Base-by-base conservation (phyloP, 176 grass and related monocot species). In the Chrysopogon serrulatus region DNA sequence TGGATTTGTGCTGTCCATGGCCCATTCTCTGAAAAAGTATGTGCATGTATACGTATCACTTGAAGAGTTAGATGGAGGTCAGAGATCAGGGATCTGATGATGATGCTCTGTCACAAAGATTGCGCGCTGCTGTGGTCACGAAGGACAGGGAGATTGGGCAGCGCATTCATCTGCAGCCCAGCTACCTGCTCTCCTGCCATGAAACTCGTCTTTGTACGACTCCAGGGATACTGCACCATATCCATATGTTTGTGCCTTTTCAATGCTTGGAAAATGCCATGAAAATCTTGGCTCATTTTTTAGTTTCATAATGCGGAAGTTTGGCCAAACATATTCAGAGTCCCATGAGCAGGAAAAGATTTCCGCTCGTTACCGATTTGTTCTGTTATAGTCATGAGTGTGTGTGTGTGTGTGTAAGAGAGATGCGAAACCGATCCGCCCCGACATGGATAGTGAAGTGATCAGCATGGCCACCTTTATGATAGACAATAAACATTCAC, bases 401-500 rank as follows among this genome's bases (percentile, higher is more conserved):
- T 17, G 17, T 6, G 1, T 6, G 6, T 23, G 3, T 40, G 39
- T 40, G 39, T 40, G 39, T 40, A 8, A 4, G 39, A 45, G 43
- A 45, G 13, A 15, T 34, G 41, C 27, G 28, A 34, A n/a, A 11
- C 41, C 15, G 31, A 33, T 51, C 44, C 6, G 9, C 16, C 71
- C 12, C 35, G 16, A 39, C 64, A 54, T 69, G 45, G 13, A 53
- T 56, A 39, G 23, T 40, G 63, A 53, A 53, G 8, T 6, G 0
- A 11, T 56, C 79, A 81, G n/a, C 65, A 56, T 81, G 65, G 34
- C n/a, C 2, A 57, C 43, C 79, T 70, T 77, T 56, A 54, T 81
- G 79, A n/a, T 34, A 21, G 43, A 48, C 35, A 61, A 53, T 77
- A 60, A n/a, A 77, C 32, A 45, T 21, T 69, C 8, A 16, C 6